Conservation (phyloP, 2,329 filamentous ascomycete species). For the Lecanoromycetidae sp. region DNA sequence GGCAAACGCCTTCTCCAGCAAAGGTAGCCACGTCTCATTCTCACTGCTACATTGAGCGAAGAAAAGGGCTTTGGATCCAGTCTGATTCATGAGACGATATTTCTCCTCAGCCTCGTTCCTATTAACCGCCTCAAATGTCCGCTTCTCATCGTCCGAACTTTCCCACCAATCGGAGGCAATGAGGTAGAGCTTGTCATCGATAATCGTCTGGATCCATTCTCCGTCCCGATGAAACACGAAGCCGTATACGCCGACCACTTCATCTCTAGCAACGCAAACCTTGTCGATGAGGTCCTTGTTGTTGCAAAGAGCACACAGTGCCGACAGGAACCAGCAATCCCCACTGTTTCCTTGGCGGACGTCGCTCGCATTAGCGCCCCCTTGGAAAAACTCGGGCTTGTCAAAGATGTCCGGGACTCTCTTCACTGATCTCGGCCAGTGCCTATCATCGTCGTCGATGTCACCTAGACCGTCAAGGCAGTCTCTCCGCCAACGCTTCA, state of each 20-base stretch:
- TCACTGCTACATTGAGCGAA: constrained; percentile 64
- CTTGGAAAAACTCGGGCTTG: constrained; percentile 61
- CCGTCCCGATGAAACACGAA: constrained; percentile 78
- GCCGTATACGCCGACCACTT: constrained; percentile 67
- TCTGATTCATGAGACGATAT: constrained; percentile 60
- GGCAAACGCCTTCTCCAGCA: constrained; percentile 73
- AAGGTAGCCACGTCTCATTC: constrained; percentile 71
- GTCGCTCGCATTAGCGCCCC: constrained; percentile 64
- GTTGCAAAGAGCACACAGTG: constrained; percentile 63
- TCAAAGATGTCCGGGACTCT: constrained; percentile 67
- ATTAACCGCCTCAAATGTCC: constrained; percentile 63
- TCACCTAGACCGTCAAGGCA: constrained; percentile 38
- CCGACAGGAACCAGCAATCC: constrained; percentile 79
- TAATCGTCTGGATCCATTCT: constrained; percentile 82
- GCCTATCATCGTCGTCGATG: constrained; percentile 20
- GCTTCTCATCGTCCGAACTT: constrained; percentile 53
- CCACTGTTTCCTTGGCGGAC: constrained; percentile 67
- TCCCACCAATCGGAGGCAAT: constrained; percentile 74
- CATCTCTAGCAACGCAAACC: constrained; percentile 60
- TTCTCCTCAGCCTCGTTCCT: constrained; percentile 59
- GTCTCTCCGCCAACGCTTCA: constrained; percentile 46
- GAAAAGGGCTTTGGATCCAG: constrained; percentile 63
- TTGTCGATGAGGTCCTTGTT: constrained; percentile 59
- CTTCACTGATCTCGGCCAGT: constrained; percentile 60
- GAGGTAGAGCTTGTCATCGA: constrained; percentile 82